Conservation (phyloP, 202 grass and related monocot genomes). For the Bolboschoenoplectus hybrid region DNA sequence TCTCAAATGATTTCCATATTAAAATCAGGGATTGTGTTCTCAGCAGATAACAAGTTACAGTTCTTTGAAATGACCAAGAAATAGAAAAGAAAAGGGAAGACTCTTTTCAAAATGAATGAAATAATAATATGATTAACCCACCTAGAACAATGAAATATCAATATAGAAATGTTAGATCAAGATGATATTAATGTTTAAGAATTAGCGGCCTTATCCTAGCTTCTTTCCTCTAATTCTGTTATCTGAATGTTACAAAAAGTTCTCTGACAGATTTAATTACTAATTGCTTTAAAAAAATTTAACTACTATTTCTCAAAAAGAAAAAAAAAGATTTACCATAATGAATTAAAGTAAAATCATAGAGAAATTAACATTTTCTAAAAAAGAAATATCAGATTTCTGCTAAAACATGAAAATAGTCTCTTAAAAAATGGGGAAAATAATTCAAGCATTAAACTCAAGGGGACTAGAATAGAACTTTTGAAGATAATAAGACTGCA, state of each 20-base stretch:
- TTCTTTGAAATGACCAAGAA: not conserved
- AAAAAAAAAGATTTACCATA: no score
- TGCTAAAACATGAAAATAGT: not conserved
- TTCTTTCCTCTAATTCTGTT: not conserved
- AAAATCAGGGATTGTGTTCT: not conserved
- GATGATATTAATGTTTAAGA: not conserved
- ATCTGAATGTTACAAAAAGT: not conserved
- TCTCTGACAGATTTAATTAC: not conserved
- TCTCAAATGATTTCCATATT: not conserved
- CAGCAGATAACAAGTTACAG: no score
- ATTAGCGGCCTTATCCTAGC: not conserved
- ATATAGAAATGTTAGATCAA: not conserved
- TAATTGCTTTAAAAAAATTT: not conserved
- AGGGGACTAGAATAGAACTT: not conserved
- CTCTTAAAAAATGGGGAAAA: not conserved
- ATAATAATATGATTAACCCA: not conserved
- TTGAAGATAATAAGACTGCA: not conserved
- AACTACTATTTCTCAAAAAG: not conserved
- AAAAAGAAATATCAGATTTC: not conserved
- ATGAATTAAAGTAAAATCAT: not conserved
- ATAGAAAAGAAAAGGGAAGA: not conserved
- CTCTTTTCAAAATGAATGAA: not conserved
- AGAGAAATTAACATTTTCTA: not conserved
- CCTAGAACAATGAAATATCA: not conserved
- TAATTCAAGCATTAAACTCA: not conserved